Base-by-base conservation (phyloP, 169 alveolate species). In the Perkinsus marinus region DNA sequence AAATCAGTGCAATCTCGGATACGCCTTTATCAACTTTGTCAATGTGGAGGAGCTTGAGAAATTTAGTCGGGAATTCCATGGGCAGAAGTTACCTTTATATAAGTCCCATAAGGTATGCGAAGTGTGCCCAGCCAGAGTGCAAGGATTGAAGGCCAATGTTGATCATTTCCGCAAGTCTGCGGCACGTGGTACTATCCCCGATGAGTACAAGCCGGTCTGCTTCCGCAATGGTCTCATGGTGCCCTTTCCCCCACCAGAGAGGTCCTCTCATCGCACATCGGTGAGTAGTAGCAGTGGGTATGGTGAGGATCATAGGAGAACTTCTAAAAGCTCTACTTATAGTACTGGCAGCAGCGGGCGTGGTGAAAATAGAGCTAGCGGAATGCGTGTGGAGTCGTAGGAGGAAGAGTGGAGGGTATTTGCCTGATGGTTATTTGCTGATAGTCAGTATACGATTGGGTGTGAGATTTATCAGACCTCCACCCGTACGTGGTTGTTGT, bases 1-100 rank as follows among this genome's bases (percentile, higher is more conserved):
- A 95, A 96, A 95, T 91, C 93, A 94, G 90, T 95, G 97, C 93
- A 96, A 96, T 89, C 94, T 93, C 68, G 98, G 98, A 13, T 96
- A 95, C 92, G 97, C 98, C 89, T 95, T 96, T 91, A 95, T 96
- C 69, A 96, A 96, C 94, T 94, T 96, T 93, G 93, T 93, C 36
- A 91, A 89, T 37, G 91, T 90, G 39, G 94, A 93, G 19, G 91
- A 91, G 91, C 92, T 95, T 34, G 91, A 91, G 43, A 90, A 79
- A 19, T 94, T 95, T 46, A 94, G 93, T 90, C 79, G 79, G 39
- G 57, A 47, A 39, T 94, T 91, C 90, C 41, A 94, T 39, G 96
- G 95, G 39, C 93, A 92, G 92, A 93, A 91, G 68, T 94, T 95
- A 95, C 94, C 94, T 90, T 89, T 90, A 91, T 94, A 94, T 89